Base-by-base conservation (phyloP, 2,329 filamentous ascomycete genomes). In the Pseudodiploospora longispora region DNA sequence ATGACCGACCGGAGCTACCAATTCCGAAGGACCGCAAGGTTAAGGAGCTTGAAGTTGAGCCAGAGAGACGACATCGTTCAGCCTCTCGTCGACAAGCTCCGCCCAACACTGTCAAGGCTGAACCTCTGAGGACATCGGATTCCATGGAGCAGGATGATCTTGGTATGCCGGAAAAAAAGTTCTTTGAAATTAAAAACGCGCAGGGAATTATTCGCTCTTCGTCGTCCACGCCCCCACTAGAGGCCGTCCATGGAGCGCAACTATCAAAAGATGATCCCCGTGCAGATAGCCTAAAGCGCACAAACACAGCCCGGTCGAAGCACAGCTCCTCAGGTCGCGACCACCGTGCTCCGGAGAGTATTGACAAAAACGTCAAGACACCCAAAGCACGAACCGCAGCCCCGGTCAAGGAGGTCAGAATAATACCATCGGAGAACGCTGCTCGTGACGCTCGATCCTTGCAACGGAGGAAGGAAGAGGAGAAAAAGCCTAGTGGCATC, bases 181-280 rank as follows among this genome's bases (percentile, higher is more conserved):
- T 70, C 53, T 71, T 72, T 45, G 61, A 65, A 33, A 51, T 68
- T 36, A 70, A 61, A 44, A 59, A 65, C 30, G 59, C 55, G 7
- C 56, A 69, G 47, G 67, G 66, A 19, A 47, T 60, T 30, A 50
- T 62, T 41, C 47, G 56, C 30, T 47, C 40, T 36, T 52, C 54
- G 19, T 50, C 58, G 4, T 41, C 49, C 5, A 44, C 47, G 6
- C 58, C 58, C 27, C 47, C 53, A 8, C 41, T 19, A 6, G 44
- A 46, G 34, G 34, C 37, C 37, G 10, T 39, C 10, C 37, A 27
- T 7, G 37, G 31, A n/a, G 31, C 12, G 27, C n/a, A 30, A n/a
- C 12, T 30, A 27, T 39, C 47, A 48, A 58, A 52, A 45, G 56
- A 59, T 12, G 38, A 42, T 6, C 47, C 53, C 9, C 50, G 46